Base-by-base conservation (phyloP, 2,329 filamentous ascomycete genomes). In the Amphichorda felina region DNA sequence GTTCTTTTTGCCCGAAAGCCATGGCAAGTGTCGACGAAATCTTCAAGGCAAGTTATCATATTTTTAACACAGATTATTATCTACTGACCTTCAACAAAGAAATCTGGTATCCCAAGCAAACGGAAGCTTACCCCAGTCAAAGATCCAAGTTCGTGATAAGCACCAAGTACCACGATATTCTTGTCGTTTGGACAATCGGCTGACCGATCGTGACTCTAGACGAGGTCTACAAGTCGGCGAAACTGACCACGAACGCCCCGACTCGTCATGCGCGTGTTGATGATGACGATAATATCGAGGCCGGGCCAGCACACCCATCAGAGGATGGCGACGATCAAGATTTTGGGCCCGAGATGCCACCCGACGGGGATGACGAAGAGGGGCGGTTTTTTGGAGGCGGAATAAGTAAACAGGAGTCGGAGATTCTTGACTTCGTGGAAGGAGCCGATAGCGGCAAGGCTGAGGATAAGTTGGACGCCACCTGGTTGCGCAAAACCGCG, bases 311-410 rank as follows among this genome's bases (percentile, higher is more conserved):
- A 8, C 28, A 22, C 8, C 40, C 38, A 8, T 29, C 73, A 11
- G 66, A 70, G 39, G 66, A 66, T 22, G 65, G 68, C 29, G 59
- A 73, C 72, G 33, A 70, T 62, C 45, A 61, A 61, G 39, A 36
- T 19, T 36, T 36, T 26, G 35, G 64, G 64, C 13, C 64, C 64
- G 21, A 48, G 57, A 4, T 44, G 55, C 17, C 63, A 67, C 1
- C 70, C 72, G 9, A 68, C 9, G 54, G 53, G 31, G 83, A 89
- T 45, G 88, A 94, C 47, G 86, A 94, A 36, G 91, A 94, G 43
- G 91, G 89, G 1, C 79, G 91, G 9, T 98, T 98, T 64, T 98
- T 95, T 48, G 91, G 89, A 30, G 84, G 87, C 36, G 91, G 91
- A 24, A 81, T 98, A 47, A 85, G 81, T 18, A 71, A 79, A 39